These are phyloP conservation scores for Parastagonospora nodorum DNA, from an alignment of 2,329 filamentous ascomycete genomes.

Conservation along the genomic window DNA sequence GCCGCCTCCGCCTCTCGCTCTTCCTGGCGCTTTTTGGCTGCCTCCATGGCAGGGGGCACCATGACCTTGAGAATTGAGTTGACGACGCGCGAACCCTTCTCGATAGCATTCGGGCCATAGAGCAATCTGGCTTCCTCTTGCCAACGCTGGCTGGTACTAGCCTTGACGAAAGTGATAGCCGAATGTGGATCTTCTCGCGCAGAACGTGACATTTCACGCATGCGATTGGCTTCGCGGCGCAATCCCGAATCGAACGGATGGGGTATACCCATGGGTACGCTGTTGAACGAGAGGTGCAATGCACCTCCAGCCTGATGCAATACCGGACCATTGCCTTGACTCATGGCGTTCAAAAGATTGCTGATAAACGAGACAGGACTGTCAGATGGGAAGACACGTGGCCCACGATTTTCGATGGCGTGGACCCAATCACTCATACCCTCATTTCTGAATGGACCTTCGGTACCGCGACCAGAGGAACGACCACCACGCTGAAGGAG, in stretches of 20 bases:
- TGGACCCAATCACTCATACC: conserved; percentile 59
- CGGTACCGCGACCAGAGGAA: conserved; percentile 27
- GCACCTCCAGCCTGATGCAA: conserved; percentile 50
- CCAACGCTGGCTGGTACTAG: conserved; percentile 78
- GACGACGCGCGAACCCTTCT: conserved; percentile 71
- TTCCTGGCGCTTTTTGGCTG: conserved; percentile 72
- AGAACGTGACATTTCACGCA: conserved; percentile 40
- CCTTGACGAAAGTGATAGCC: conserved; percentile 74
- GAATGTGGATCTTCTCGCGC: conserved; percentile 68
- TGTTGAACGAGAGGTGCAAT: conserved; percentile 59
- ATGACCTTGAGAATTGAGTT: conserved; percentile 73
- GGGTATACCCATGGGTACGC: conserved; percentile 35
- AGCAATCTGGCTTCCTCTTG: conserved; percentile 87
- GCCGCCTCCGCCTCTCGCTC: conserved; percentile 77
- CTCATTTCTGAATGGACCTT: conserved; percentile 39
- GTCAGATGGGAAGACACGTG: conserved; percentile 53
- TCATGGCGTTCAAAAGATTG: conserved; percentile 62
- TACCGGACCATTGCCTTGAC: conserved; percentile 43
- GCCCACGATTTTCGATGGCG: conserved; percentile 54
- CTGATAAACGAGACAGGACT: conserved; percentile 62
- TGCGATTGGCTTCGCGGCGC: conserved; percentile 38
- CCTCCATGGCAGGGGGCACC: conserved; percentile 82
- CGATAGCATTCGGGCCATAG: conserved; percentile 70
- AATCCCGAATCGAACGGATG: conserved; percentile 40
- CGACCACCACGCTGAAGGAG: conserved; percentile 70